These are phyloP conservation scores for Paramecium sonneborni DNA, from an alignment of 73 alveolate species.

Conservation along the genomic window DNA sequence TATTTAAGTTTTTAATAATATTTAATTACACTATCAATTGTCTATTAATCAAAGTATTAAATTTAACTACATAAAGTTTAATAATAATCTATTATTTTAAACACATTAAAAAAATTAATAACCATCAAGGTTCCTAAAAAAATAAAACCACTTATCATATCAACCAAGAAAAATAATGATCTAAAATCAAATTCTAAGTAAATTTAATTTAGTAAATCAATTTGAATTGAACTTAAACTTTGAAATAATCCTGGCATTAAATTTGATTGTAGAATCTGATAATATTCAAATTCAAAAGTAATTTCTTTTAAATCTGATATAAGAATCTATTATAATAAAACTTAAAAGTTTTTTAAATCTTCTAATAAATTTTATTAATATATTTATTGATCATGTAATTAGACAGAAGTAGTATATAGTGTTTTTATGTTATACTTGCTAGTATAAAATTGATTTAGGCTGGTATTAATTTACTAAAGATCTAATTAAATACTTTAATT, in stretches of 20 bases:
- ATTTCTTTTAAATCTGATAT: neutral
- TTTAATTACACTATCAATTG: neutral
- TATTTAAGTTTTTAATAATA: neutral
- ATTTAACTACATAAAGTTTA: neutral
- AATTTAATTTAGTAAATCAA: neutral
- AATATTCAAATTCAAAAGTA: neutral
- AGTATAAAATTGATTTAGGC: neutral
- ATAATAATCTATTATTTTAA: neutral
- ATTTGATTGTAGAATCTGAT: neutral
- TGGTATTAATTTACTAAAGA: neutral
- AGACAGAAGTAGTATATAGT: neutral
- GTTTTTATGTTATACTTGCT: neutral
- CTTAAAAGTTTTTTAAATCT: neutral
- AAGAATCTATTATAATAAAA: neutral
- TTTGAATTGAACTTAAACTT: neutral
- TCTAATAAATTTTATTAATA: neutral
- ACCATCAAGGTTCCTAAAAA: neutral
- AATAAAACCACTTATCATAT: slow-evolving; percentile 9
- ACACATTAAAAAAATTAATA: neutral
- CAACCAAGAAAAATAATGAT: neutral
- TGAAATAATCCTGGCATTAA: neutral
- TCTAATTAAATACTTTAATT: neutral
- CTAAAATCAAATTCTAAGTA: neutral
- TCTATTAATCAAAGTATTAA: neutral
- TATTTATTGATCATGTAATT: neutral